Conservation (phyloP, 352 stramenopile genomes). For the Phytophthora uliginosa region DNA sequence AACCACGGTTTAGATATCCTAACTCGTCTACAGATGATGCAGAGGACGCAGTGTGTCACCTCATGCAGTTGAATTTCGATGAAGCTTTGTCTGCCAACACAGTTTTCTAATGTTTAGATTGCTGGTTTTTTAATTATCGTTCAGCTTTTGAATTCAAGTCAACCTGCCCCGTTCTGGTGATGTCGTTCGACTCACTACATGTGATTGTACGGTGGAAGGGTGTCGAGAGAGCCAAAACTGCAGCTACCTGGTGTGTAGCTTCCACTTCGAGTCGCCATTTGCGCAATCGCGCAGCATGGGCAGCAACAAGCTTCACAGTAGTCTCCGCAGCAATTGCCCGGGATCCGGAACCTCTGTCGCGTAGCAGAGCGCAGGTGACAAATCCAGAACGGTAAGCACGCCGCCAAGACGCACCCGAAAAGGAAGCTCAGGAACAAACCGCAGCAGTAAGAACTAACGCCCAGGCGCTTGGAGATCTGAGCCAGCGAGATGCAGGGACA, state of each 20-base stretch:
- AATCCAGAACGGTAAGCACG: constrained; percentile 30
- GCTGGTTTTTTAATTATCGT: neutral
- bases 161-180: neutral
- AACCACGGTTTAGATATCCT: neutral
- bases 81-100: constrained; percentile 3
- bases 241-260: constrained; percentile 61
- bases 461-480: constrained; percentile 45
- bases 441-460: constrained; percentile 33
- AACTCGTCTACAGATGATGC: too few relatives aligned
- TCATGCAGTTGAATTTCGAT: constrained; percentile 31
- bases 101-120: constrained; percentile 10
- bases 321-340: constrained; percentile 46
- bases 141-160: constrained; percentile 9
- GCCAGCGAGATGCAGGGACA: constrained; percentile 50
- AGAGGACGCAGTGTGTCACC: constrained; percentile 7
- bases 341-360: constrained; percentile 54
- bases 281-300: constrained; percentile 58
- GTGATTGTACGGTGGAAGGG: constrained; percentile 38
- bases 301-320: constrained; percentile 50
- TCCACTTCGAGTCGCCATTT: constrained; percentile 61
- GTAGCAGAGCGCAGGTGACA: constrained; percentile 50
- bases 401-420: constrained; percentile 26
- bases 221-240: constrained; percentile 48
- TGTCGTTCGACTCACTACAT: constrained; percentile 4
- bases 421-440: constrained; percentile 23